Conservation (phyloP, 768 basidiomycete genomes). For the Dentipellis sp. region DNA sequence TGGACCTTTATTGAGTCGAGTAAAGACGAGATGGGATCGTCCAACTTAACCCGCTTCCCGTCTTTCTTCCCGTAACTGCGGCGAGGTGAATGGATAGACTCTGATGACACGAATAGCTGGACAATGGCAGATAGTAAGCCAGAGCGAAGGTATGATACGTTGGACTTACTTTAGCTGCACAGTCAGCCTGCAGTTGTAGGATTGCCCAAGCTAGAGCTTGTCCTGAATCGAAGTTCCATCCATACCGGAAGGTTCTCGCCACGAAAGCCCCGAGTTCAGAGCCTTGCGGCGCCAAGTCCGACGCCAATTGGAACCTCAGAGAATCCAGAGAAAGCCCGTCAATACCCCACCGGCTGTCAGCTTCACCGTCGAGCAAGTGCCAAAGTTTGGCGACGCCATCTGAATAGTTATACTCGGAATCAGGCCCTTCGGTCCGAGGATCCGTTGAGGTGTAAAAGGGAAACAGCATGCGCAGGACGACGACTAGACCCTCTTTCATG, state of each 20-base stretch:
- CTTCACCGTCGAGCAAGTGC: constrained; percentile 50
- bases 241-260: constrained; percentile 60
- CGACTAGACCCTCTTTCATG: constrained; percentile 71
- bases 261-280: constrained; percentile 36
- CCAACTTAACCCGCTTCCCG: constrained; percentile 44
- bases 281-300: constrained; percentile 5
- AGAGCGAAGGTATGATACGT: constrained; percentile 1
- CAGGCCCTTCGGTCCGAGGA: constrained; percentile 8
- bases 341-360: constrained; percentile 53
- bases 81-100: constrained; percentile 37
- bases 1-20: constrained; percentile 38
- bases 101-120: constrained; percentile 58
- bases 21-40: constrained; percentile 51
- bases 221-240: constrained; percentile 56
- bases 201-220: constrained; percentile 77
- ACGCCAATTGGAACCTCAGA: constrained; percentile 44
- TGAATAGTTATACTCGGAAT: constrained; percentile 30
- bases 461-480: constrained; percentile 63
- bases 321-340: constrained; percentile 57
- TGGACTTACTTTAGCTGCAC: constrained; percentile 48
- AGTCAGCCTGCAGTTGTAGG: constrained; percentile 75
- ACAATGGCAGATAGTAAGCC: background rate
- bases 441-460: constrained; percentile 48
- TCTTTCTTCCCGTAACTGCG: constrained; percentile 21
- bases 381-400: constrained; percentile 45